These are phyloP conservation scores for Neurospora sp. DNA, from an alignment of 495 filamentous ascomycete genomes.

Conservation along the genomic window DNA sequence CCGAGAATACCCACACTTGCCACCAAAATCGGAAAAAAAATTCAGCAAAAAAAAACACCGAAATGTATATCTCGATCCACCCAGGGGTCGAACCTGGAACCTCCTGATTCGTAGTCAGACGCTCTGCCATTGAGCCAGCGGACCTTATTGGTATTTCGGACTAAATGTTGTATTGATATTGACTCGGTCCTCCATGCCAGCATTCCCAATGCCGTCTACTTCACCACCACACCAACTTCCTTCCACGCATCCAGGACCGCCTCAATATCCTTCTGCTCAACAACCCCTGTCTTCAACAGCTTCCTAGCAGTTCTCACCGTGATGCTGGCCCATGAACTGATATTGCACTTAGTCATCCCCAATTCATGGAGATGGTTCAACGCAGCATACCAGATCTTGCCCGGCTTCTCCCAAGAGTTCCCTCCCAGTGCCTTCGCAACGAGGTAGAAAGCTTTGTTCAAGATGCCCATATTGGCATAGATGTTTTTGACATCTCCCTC, in stretches of 20 bases:
- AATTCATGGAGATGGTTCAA: background rate
- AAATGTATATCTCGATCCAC: background rate
- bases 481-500: background rate
- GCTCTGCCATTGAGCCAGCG: background rate
- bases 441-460: background rate
- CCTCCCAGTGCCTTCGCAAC: background rate
- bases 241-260: background rate
- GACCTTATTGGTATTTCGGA: background rate
- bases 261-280: background rate
- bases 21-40: background rate
- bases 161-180: background rate
- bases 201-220: background rate
- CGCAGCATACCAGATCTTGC: background rate
- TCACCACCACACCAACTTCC: background rate
- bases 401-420: background rate
- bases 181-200: fast-evolving
- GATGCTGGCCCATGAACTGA: background rate
- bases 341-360: background rate
- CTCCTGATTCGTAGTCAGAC: background rate
- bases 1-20: background rate
- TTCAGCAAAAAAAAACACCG: background rate
- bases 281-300: background rate
- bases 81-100: background rate
- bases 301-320: background rate
- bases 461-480: background rate